Conservation (phyloP, 441 rosid species). For the Caryocar brasiliense region DNA sequence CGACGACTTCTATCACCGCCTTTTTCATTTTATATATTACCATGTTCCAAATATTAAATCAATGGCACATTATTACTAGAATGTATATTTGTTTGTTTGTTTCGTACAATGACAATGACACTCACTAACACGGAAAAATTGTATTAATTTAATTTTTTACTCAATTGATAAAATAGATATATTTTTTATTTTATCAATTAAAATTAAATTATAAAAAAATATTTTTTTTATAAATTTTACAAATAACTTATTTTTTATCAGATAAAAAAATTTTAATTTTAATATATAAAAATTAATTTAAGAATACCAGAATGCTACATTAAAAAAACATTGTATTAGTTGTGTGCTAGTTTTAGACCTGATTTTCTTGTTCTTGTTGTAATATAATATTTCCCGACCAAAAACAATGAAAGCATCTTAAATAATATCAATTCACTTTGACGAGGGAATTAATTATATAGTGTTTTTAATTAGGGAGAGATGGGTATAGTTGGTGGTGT, state of each 20-base stretch:
- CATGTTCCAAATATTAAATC: not conserved
- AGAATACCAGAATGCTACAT: too few relatives aligned
- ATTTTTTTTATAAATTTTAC: too few relatives aligned
- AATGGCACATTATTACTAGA: not conserved
- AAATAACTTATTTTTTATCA: too few relatives aligned
- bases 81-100: not conserved
- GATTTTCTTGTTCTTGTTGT: conserved; percentile 3
- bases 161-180: too few relatives aligned
- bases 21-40: conserved; percentile 1
- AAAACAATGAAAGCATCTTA: not conserved
- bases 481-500: not conserved
- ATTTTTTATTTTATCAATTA: too few relatives aligned
- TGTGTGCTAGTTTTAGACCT: conserved; percentile 17
- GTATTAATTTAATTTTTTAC: too few relatives aligned
- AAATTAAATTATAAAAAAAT: too few relatives aligned
- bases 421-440: not conserved
- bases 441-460: not conserved
- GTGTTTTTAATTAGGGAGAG: not conserved
- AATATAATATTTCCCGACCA: not conserved
- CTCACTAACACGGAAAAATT: conserved; percentile 28
- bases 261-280: too few relatives aligned
- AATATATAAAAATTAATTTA: too few relatives aligned
- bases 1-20: conserved; percentile 27
- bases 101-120: conserved; percentile 25
- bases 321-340: conserved; percentile 8